These are phyloP conservation scores for Phlebiopsis flavidoalba DNA, from an alignment of 768 basidiomycete genomes.

Conservation along the genomic window DNA sequence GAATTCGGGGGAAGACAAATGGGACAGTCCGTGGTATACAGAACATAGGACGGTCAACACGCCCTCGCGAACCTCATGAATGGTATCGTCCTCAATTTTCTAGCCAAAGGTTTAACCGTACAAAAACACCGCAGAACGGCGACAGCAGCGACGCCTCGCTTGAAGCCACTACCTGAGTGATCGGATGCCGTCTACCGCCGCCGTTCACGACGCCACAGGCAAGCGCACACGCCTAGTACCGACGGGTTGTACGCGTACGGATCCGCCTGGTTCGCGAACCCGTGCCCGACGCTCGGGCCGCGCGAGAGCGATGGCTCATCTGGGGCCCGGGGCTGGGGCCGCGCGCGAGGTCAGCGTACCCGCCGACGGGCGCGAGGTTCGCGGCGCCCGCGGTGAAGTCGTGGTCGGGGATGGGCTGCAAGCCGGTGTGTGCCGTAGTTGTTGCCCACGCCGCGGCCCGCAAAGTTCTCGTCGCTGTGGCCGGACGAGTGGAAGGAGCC, in stretches of 20 bases:
- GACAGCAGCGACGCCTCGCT: background rate
- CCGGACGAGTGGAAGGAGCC: constrained; percentile 58
- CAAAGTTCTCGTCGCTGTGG: constrained; percentile 29
- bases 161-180: constrained; percentile 12
- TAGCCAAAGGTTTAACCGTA: background rate
- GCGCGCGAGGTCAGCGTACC: constrained; percentile 78
- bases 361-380: constrained; percentile 61
- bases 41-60: no score
- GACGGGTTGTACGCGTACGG: constrained; percentile 18
- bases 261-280: constrained; percentile 36
- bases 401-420: constrained; percentile 58
- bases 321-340: constrained; percentile 66
- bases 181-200: constrained; percentile 1
- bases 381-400: constrained; percentile 68
- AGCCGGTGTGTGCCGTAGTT: constrained; percentile 20
- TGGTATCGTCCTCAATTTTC: background rate
- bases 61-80: background rate
- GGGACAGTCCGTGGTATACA: background rate
- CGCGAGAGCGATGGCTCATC: constrained; percentile 51
- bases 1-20: background rate
- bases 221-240: constrained; percentile 15
- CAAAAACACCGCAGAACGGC: constrained; percentile 1
- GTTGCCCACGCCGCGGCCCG: constrained; percentile 26
- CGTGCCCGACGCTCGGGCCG: constrained; percentile 43
- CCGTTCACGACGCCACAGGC: background rate